These are phyloP conservation scores for Aspergillus ustus DNA, from an alignment of 2,329 filamentous ascomycete species.

Conservation along the genomic window DNA sequence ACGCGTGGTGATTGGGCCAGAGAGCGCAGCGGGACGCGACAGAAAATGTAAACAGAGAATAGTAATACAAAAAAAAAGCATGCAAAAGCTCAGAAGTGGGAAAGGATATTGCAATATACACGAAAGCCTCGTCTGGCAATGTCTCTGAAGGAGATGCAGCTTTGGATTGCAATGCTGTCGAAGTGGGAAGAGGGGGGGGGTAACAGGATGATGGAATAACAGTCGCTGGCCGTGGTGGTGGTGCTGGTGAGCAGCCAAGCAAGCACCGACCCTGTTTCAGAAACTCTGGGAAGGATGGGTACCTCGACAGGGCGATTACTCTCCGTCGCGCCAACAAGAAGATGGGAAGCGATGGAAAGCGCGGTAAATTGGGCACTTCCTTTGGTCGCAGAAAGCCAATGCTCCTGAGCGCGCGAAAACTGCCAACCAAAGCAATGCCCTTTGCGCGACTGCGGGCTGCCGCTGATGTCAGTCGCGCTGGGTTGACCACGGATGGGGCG, in stretches of 20 bases:
- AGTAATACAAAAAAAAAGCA: slow-evolving; percentile 10
- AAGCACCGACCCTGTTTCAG: slow-evolving; percentile 21
- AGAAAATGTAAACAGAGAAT: slow-evolving; percentile 23
- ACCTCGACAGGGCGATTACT: slow-evolving; percentile 19
- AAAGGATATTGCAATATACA: slow-evolving; percentile 3
- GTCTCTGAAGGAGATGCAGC: slow-evolving; percentile 9
- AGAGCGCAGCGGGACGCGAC: slow-evolving; percentile 24
- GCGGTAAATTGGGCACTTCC: slow-evolving; percentile 23
- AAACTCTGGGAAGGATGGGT: slow-evolving; percentile 17
- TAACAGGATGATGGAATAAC: slow-evolving; percentile 12
- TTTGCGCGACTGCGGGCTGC: slow-evolving; percentile 27
- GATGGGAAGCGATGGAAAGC: slow-evolving; percentile 24
- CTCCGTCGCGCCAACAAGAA: background rate
- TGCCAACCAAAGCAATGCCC: slow-evolving; percentile 29
- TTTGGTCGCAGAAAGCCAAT: slow-evolving; percentile 23
- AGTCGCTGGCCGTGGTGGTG: slow-evolving; percentile 25
- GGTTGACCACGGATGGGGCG: slow-evolving; percentile 26
- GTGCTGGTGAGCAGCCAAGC: slow-evolving; percentile 3
- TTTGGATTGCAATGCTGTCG: slow-evolving; percentile 13
- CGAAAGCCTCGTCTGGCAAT: slow-evolving; percentile 13
- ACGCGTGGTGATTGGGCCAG: slow-evolving; percentile 33
- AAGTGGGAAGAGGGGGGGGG: background rate
- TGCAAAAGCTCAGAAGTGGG: background rate
- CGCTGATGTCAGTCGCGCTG: slow-evolving; percentile 33
- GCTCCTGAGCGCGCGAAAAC: slow-evolving; percentile 23